phyloP scores from a whole-genome alignment of 2,329 filamentous ascomycete species.

The Verticillium albo-atrum region DNA sequence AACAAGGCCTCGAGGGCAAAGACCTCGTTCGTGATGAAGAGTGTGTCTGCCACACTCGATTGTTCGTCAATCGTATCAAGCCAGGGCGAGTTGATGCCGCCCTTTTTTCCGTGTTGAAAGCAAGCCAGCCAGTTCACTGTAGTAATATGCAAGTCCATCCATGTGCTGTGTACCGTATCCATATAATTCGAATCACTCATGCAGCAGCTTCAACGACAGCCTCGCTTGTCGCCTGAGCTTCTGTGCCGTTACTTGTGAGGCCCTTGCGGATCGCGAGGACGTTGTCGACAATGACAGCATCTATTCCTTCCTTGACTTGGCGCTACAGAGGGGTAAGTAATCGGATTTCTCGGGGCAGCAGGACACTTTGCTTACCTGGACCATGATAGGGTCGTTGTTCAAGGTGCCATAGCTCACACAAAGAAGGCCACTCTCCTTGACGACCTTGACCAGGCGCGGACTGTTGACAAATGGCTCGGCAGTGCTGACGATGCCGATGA shows the following conservation, averaged over 20 bases:
- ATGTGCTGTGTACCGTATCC: neutral
- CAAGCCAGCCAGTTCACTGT: neutral
- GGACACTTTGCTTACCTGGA: slow-evolving; percentile 60
- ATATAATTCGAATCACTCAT: neutral
- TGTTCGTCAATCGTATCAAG: neutral
- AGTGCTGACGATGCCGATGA: slow-evolving; percentile 86
- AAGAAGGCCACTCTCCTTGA: slow-evolving; percentile 90
- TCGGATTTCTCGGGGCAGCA: neutral
- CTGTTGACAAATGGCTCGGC: slow-evolving; percentile 85
- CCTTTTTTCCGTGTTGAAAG: neutral
- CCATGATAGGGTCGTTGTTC: slow-evolving; percentile 84
- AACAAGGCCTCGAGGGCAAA: neutral
- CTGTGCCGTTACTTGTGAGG: slow-evolving; percentile 50
- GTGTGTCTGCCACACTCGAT: neutral
- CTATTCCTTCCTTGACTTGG: slow-evolving; percentile 93
- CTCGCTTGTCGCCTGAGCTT: slow-evolving; percentile 11
- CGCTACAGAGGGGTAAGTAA: slow-evolving; percentile 42
- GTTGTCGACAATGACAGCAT: slow-evolving; percentile 95
- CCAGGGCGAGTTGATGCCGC: neutral
- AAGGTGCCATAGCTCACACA: slow-evolving; percentile 90
- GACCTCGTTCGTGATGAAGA: neutral
- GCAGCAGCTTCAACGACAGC: neutral
- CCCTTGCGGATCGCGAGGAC: slow-evolving; percentile 91
- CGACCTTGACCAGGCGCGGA: slow-evolving; percentile 82
- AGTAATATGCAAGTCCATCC: neutral